These are phyloP conservation scores for Plasmopara muralis DNA, from an alignment of 352 stramenopile species.

Conservation along the genomic window DNA sequence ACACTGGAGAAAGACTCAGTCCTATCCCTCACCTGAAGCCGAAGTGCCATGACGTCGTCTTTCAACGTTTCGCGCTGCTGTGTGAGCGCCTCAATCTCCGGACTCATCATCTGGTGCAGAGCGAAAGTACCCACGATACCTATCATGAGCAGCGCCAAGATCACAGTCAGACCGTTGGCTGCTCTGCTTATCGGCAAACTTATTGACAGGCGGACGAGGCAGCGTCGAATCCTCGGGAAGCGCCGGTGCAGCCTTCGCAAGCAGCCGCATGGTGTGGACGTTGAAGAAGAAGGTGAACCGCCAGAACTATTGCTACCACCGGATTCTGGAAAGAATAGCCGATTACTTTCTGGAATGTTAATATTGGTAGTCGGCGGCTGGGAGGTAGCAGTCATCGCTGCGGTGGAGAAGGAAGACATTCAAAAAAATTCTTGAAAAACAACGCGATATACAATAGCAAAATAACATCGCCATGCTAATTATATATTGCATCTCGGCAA, in stretches of 20 bases:
- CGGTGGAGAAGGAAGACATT: conserved; percentile 11
- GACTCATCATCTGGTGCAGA: conserved; percentile 70
- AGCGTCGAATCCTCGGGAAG: conserved; percentile 20
- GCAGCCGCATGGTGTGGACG: conserved; percentile 13
- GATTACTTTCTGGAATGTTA: conserved; percentile 20
- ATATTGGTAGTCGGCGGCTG: conserved; percentile 17
- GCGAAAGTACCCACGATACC: conserved; percentile 59
- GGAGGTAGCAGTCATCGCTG: conserved; percentile 2
- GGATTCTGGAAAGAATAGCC: conserved; percentile 16
- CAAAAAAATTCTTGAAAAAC: neutral
- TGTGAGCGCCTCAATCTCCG: conserved; percentile 62
- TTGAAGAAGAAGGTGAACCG: conserved; percentile 4
- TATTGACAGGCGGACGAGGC: conserved; percentile 28
- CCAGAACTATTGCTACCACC: conserved; percentile 10
- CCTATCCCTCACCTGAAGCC: conserved; percentile 30
- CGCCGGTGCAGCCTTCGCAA: conserved; percentile 16
- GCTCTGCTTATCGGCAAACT: conserved; percentile 21
- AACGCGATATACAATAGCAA: neutral
- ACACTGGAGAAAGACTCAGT: too few relatives aligned
- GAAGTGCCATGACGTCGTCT: conserved; percentile 38
- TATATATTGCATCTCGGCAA: too few relatives aligned
- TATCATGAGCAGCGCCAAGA: conserved; percentile 47
- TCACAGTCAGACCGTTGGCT: conserved; percentile 39
- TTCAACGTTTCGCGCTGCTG: conserved; percentile 51
- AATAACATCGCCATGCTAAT: too few relatives aligned